A percentile compares a stretch with the other conserved stretches of the same genome.
phyloP scores from a whole-genome alignment of 2,329 filamentous ascomycete species.

The Arachnomyces sp. region DNA sequence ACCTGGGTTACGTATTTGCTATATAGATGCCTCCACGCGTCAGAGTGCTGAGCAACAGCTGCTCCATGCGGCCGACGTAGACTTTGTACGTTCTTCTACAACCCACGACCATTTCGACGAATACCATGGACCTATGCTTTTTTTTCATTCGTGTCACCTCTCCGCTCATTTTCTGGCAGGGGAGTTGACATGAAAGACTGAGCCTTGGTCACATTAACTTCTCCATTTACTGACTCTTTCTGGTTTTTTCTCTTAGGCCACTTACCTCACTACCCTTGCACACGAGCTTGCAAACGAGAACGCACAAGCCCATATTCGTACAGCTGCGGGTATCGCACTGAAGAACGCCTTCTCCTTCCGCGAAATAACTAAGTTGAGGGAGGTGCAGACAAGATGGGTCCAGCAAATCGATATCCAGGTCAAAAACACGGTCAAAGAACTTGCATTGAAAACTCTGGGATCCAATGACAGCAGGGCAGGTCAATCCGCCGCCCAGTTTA shows the following conservation, averaged over 20 bases:
- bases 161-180: no score
- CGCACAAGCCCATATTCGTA: slow-evolving; percentile 74
- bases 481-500: slow-evolving; percentile 85
- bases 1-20: slow-evolving; percentile 26
- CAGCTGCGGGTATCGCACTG: slow-evolving; percentile 88
- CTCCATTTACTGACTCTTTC: slow-evolving; percentile 8
- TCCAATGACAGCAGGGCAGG: slow-evolving; percentile 77
- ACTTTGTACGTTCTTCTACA: slow-evolving; percentile 66
- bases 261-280: slow-evolving; percentile 87
- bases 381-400: slow-evolving; percentile 91
- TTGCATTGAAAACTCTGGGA: slow-evolving; percentile 78
- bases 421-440: slow-evolving; percentile 79
- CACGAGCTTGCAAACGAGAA: slow-evolving; percentile 90
- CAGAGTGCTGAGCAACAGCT: slow-evolving; percentile 92
- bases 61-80: slow-evolving; percentile 79
- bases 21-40: slow-evolving; percentile 76
- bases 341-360: slow-evolving; percentile 97
- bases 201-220: slow-evolving; percentile 8
- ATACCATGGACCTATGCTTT: slow-evolving; percentile 12
- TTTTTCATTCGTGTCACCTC: slow-evolving; percentile 22
- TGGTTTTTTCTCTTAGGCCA: slow-evolving; percentile 53
- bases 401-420: slow-evolving; percentile 71
- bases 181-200: slow-evolving; percentile 1
- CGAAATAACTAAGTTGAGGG: slow-evolving; percentile 77
- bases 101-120: slow-evolving; percentile 26